These are phyloP conservation scores for Xeromyces bisporus DNA, from an alignment of 495 filamentous ascomycete genomes.

Conservation along the genomic window DNA sequence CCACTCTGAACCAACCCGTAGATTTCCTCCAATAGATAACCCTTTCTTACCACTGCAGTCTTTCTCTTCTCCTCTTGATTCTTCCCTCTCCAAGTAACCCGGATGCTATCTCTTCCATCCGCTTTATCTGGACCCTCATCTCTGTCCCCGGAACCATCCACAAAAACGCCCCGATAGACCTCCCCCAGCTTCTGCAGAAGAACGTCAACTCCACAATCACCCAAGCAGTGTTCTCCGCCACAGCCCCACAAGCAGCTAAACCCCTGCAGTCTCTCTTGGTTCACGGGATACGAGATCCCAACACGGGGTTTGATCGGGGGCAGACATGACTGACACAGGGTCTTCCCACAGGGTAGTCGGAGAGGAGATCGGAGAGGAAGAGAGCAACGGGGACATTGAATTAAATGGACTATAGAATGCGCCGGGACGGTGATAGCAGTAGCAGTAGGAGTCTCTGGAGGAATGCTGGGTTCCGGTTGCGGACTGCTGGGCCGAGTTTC, in stretches of 20 bases:
- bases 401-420: constrained; percentile 42
- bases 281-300: constrained; percentile 59
- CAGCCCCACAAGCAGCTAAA: constrained; percentile 63
- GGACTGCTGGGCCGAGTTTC: too few species aligned
- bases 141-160: too few species aligned
- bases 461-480: too few species aligned
- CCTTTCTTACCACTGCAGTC: constrained; percentile 6
- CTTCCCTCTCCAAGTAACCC: constrained; percentile 22
- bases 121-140: too few species aligned
- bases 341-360: constrained; percentile 69
- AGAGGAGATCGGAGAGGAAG: constrained; percentile 48
- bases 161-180: constrained; percentile 30
- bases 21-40: constrained; percentile 12
- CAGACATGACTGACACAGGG: constrained; percentile 59
- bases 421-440: constrained; percentile 25
- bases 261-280: constrained; percentile 42
- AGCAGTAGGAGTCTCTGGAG: constrained; percentile 25
- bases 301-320: constrained; percentile 42
- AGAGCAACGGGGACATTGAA: constrained; percentile 65
- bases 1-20: constrained; percentile 18
- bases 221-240: constrained; percentile 50
- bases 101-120: too few species aligned
- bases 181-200: constrained; percentile 48
- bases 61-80: constrained; percentile 12
- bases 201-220: constrained; percentile 63